Evolutionary conservation across 2,329 filamentous ascomycete genomes (phyloP).

Genomic region (Hymenoscyphus scutula): DNA sequence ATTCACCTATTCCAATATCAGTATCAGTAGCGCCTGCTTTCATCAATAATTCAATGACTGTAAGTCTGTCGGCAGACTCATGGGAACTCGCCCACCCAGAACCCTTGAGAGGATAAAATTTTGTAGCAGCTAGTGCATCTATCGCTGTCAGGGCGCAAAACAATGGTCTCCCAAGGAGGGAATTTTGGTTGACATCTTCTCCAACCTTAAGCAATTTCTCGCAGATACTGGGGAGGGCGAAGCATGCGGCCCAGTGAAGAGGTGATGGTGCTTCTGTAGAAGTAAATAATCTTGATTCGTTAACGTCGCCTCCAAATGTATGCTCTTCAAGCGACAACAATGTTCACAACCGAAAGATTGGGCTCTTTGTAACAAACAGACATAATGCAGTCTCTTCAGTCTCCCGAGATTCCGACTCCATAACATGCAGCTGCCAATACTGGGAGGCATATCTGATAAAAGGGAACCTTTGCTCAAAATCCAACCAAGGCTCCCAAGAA

Average conservation of each 20-base stretch:
- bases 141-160: neutral
- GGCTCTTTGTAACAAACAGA: neutral
- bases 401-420: neutral
- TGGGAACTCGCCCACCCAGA: too few species aligned
- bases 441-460: neutral
- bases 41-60: neutral
- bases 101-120: neutral
- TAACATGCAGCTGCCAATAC: neutral
- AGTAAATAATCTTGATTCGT: neutral
- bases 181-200: neutral
- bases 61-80: neutral
- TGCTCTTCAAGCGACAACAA: too few species aligned
- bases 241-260: neutral
- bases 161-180: neutral
- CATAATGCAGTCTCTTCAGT: neutral
- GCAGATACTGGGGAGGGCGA: neutral
- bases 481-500: neutral
- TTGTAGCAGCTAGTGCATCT: neutral
- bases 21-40: neutral
- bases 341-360: neutral
- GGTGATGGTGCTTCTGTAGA: neutral
- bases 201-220: neutral
- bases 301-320: too few species aligned
- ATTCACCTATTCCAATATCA: neutral
- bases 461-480: neutral